These are phyloP conservation scores for Annulohypoxylon maeteangense DNA, from an alignment of 495 filamentous ascomycete species.

Conservation along the genomic window DNA sequence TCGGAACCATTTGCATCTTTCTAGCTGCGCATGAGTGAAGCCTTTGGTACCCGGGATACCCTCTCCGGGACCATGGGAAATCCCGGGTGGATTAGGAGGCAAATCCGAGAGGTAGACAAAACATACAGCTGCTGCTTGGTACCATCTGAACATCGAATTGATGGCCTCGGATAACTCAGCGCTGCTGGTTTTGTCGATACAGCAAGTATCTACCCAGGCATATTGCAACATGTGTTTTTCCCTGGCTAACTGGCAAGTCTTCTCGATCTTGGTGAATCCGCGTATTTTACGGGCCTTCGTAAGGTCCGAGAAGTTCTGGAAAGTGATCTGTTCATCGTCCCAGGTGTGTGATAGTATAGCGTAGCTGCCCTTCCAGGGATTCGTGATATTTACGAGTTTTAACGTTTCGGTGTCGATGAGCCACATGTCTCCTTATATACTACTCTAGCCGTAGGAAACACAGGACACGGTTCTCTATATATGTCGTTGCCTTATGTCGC, in stretches of 20 bases:
- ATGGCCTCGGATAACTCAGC: conserved; percentile 41
- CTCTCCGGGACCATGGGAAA: background rate
- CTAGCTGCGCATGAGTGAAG: background rate
- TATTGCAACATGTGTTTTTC: conserved; percentile 25
- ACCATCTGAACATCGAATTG: conserved; percentile 53
- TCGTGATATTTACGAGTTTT: conserved; percentile 39
- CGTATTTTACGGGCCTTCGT: conserved; percentile 19
- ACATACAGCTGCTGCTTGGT: conserved; percentile 44
- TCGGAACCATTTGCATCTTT: conserved; percentile 46
- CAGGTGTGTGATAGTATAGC: conserved; percentile 56
- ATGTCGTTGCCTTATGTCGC: background rate
- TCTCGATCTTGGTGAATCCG: conserved; percentile 44
- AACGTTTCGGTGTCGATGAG: conserved; percentile 46
- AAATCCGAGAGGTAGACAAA: conserved; percentile 49
- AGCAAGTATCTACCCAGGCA: conserved; percentile 48
- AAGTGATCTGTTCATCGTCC: conserved; percentile 50
- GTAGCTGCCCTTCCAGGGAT: conserved; percentile 29
- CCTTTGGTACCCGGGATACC: background rate
- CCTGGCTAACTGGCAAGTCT: conserved; percentile 24
- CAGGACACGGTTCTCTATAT: background rate
- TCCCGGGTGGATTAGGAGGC: background rate
- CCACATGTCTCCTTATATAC: conserved; percentile 37
- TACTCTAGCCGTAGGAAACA: background rate
- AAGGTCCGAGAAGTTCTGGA: conserved; percentile 42
- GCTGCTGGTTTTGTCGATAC: conserved; percentile 50